Percentiles rank a stretch among this genome's conserved stretches.
phyloP scores from a whole-genome alignment of 2,329 filamentous ascomycete species.

The Alternaria hordeiaustralica region DNA sequence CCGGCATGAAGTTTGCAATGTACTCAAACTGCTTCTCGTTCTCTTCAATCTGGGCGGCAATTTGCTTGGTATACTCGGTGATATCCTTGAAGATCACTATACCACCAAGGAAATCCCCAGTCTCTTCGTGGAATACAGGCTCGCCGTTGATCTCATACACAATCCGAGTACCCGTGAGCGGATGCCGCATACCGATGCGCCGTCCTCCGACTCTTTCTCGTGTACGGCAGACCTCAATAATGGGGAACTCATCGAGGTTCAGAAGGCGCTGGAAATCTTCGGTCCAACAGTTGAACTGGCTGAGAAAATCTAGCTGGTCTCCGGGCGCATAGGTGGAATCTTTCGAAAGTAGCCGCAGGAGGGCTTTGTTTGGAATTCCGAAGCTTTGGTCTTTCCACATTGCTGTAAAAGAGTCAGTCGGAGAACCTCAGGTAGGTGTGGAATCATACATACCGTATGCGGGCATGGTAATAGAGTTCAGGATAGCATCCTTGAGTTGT shows the following conservation, averaged over 20 bases:
- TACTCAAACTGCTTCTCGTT: constrained; percentile 77
- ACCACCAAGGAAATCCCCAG: constrained; percentile 75
- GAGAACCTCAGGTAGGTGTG: not conserved
- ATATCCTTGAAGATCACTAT: constrained; percentile 76
- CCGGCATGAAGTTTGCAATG: constrained; percentile 70
- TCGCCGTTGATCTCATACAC: constrained; percentile 73
- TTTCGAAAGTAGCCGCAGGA: constrained; percentile 51
- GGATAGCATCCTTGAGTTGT: constrained; percentile 76
- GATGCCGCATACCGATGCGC: constrained; percentile 67
- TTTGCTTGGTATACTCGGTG: constrained; percentile 71
- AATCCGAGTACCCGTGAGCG: constrained; percentile 58
- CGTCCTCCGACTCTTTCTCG: constrained; percentile 65
- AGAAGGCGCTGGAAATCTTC: constrained; percentile 69
- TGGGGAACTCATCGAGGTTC: constrained; percentile 68
- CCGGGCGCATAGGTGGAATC: constrained; percentile 45
- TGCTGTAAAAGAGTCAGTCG: constrained; percentile 41
- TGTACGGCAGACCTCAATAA: constrained; percentile 68
- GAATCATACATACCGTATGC: constrained; percentile 59
- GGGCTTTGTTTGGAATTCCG: constrained; percentile 74
- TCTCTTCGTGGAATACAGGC: constrained; percentile 69
- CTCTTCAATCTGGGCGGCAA: constrained; percentile 71
- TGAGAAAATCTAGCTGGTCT: constrained; percentile 60
- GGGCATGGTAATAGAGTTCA: constrained; percentile 77
- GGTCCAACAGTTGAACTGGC: constrained; percentile 67
- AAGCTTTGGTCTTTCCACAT: constrained; percentile 84